These are phyloP conservation scores for Coccinonectria pachysandricola DNA, from an alignment of 2,329 filamentous ascomycete genomes.

Conservation along the genomic window DNA sequence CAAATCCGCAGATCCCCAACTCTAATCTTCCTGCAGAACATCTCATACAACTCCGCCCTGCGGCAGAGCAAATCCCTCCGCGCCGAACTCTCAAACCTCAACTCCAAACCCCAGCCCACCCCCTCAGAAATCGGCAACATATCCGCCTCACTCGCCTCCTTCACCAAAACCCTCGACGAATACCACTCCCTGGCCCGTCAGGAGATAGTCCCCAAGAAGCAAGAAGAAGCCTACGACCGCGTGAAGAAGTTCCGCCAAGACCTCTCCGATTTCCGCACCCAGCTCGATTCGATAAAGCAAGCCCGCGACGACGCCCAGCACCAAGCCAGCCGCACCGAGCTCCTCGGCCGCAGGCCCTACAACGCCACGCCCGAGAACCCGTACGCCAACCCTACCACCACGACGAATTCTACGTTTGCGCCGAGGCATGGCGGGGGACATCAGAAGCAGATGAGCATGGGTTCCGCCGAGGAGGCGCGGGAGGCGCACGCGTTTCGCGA, in stretches of 20 bases:
- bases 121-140: slow-evolving; percentile 52
- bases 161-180: slow-evolving; percentile 85
- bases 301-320: slow-evolving; percentile 65
- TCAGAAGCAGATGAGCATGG: slow-evolving; percentile 24
- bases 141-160: slow-evolving; percentile 66
- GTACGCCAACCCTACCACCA: slow-evolving; percentile 53
- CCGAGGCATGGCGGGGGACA: slow-evolving; percentile 33
- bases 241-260: slow-evolving; percentile 78
- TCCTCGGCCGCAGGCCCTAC: slow-evolving; percentile 78
- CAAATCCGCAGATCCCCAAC: not conserved
- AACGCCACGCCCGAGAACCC: slow-evolving; percentile 81
- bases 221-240: slow-evolving; percentile 79
- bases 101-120: slow-evolving; percentile 53
- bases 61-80: slow-evolving; percentile 76
- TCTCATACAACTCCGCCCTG: slow-evolving; percentile 74
- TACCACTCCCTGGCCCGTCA: slow-evolving; percentile 78
- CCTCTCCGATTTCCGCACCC: slow-evolving; percentile 65
- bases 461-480: slow-evolving; percentile 53
- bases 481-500: slow-evolving; percentile 81
- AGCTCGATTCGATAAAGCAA: slow-evolving; percentile 68
- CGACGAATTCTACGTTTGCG: slow-evolving; percentile 26
- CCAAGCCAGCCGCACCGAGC: slow-evolving; percentile 59
- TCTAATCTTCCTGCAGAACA: slow-evolving; percentile 44
- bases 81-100: slow-evolving; percentile 62
- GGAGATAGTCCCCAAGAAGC: slow-evolving; percentile 83